Evolutionary conservation across 345 rosid genomes (phyloP).

Genomic region (Murraya paniculata): DNA sequence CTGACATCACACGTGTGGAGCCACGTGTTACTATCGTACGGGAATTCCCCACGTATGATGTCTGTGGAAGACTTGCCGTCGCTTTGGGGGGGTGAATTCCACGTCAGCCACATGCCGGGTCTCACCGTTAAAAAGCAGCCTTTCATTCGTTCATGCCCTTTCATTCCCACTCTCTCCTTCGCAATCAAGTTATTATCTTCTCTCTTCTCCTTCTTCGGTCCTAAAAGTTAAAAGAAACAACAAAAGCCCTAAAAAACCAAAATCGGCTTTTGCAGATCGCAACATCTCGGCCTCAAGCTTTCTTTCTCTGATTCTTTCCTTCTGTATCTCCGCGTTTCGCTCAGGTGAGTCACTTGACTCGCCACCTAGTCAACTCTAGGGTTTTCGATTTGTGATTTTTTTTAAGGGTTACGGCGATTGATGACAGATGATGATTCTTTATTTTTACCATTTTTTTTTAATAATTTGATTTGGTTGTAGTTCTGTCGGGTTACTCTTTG

Average conservation of each 20-base stretch:
- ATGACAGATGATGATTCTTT: conserved; percentile 8
- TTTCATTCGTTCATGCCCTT: conserved; percentile 1
- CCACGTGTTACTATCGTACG: not conserved
- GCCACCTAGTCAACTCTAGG: conserved; percentile 39
- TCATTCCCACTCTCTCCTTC: conserved; percentile 23
- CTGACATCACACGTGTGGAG: conserved; percentile 14
- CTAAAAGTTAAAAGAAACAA: not conserved
- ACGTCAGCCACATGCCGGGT: conserved; percentile 24
- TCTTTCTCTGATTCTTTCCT: conserved; percentile 10
- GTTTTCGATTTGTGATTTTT: conserved; percentile 10
- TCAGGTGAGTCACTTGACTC: conserved; percentile 36
- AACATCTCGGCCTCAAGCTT: not conserved
- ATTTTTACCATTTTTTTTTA: not conserved
- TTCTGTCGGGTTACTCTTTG: not conserved
- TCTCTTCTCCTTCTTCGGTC: not conserved
- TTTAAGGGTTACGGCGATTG: not conserved
- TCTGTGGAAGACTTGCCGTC: conserved; percentile 16
- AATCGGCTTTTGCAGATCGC: conserved; percentile 31
- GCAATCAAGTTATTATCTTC: conserved; percentile 16
- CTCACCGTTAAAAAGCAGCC: conserved; percentile 30
- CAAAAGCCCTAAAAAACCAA: conserved; percentile 13
- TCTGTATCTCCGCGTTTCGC: not conserved
- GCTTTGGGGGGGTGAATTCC: conserved; percentile 19
- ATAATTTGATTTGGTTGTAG: not conserved
- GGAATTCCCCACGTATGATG: conserved; percentile 26